These are phyloP conservation scores for Sclerotinia spermophila DNA, from an alignment of 2,329 filamentous ascomycete genomes.

Conservation along the genomic window DNA sequence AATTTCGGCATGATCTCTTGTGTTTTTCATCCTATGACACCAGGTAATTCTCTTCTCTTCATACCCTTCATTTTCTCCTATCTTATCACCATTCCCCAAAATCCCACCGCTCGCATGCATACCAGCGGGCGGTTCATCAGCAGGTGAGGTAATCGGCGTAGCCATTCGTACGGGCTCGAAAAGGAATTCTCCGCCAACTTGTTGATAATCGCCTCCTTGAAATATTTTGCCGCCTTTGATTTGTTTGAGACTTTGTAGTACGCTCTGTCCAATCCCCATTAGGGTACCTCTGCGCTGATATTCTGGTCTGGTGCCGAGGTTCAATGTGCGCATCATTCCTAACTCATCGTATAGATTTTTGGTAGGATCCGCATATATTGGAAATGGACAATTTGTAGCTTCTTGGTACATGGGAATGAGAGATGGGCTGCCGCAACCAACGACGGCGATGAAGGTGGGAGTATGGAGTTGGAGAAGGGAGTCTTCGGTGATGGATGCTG, in stretches of 20 bases:
- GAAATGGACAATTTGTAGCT: conserved; percentile 49
- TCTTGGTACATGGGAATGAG: conserved; percentile 51
- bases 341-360: conserved; percentile 51
- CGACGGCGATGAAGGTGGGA: conserved; percentile 44
- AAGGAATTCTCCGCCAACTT: conserved; percentile 46
- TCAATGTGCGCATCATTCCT: conserved; percentile 49
- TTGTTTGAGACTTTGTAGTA: conserved; percentile 46
- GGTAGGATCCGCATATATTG: conserved; percentile 55
- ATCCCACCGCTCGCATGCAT: conserved; percentile 20
- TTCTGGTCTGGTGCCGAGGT: conserved; percentile 45
- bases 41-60: conserved; percentile 65
- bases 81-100: conserved; percentile 20
- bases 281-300: conserved; percentile 47
- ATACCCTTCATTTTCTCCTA: conserved; percentile 18
- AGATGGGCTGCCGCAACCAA: conserved; percentile 54
- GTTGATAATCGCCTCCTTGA: conserved; percentile 49
- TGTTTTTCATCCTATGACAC: conserved; percentile 80
- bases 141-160: conserved; percentile 26
- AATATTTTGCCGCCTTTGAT: conserved; percentile 41
- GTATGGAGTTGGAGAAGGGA: conserved; percentile 35
- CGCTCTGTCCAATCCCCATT: conserved; percentile 38
- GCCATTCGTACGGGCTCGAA: conserved; percentile 36
- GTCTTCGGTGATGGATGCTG: conserved; percentile 32
- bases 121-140: not conserved
- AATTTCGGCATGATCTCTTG: conserved; percentile 72